phyloP scores from a whole-genome alignment of 2,329 filamentous ascomycete genomes.

The Cladosporium sp. region DNA sequence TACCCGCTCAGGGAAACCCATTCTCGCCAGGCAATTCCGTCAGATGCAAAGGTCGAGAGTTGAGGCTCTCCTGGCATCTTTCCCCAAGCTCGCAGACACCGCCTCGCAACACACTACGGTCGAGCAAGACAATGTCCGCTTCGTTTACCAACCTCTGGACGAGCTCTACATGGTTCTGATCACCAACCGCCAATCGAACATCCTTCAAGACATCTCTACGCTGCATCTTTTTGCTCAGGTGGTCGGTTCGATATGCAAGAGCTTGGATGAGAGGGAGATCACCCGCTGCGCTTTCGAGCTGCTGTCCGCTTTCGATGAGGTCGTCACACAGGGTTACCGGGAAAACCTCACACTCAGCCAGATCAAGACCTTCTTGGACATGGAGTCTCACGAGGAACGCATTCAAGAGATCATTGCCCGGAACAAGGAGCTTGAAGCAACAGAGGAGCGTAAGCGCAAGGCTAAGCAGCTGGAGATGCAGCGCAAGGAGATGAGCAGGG shows the following conservation, averaged over 20 bases:
- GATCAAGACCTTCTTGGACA: constrained; percentile 98
- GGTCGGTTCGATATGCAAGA: constrained; percentile 94
- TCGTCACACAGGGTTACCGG: constrained; percentile 91
- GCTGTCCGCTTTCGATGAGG: constrained; percentile 93
- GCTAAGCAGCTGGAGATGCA: constrained; percentile 99
- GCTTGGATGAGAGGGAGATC: constrained; percentile 92
- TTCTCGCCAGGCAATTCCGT: constrained; percentile 94
- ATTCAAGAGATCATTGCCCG: constrained; percentile 95
- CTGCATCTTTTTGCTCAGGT: constrained; percentile 97
- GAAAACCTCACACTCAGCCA: constrained; percentile 95
- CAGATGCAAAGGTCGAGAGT: constrained; percentile 97
- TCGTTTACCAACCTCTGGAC: constrained; percentile 97
- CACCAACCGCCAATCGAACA: constrained; percentile 99
- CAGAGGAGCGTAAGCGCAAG: constrained; percentile 96
- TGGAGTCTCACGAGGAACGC: constrained; percentile 98
- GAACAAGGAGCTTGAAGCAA: constrained; percentile 99
- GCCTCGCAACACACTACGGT: constrained; percentile 97
- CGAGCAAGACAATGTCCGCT: constrained; percentile 98
- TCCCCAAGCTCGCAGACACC: constrained; percentile 94
- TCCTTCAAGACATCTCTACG: constrained; percentile 97
- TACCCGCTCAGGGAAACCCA: constrained; percentile 95
- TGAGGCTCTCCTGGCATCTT: constrained; percentile 92
- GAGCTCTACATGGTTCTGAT: constrained; percentile 99
- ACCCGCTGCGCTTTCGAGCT: constrained; percentile 92
- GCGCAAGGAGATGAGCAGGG: constrained; percentile 88